These are phyloP conservation scores for Nelumbo lutea DNA, from an alignment of 164 flowering plant genomes.

Conservation along the genomic window DNA sequence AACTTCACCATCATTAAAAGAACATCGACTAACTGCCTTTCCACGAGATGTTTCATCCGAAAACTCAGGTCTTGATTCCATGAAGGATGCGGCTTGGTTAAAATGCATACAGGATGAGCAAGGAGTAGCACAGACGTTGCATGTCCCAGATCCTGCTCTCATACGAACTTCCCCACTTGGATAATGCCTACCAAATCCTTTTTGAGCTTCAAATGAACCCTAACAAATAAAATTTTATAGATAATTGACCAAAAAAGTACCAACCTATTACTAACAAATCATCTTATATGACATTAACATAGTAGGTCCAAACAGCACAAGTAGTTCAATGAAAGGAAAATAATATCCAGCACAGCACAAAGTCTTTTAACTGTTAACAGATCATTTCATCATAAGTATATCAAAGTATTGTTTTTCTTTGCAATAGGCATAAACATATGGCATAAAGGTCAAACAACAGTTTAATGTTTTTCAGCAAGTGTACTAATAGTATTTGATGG, in stretches of 20 bases:
- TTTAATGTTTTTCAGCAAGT: too few species aligned
- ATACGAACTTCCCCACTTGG: conserved; percentile 20
- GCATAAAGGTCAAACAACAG: too few species aligned
- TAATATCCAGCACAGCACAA: conserved; percentile 13
- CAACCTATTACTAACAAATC: neutral
- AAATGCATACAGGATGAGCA: conserved; percentile 74
- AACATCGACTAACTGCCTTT: conserved; percentile 34
- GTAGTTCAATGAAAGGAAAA: neutral
- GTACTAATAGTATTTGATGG: too few species aligned
- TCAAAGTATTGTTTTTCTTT: too few species aligned
- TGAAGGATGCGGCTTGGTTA: conserved; percentile 26
- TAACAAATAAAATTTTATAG: conserved; percentile 14
- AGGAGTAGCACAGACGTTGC: conserved; percentile 71
- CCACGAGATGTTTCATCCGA: conserved; percentile 45
- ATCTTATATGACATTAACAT: neutral
- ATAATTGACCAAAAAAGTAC: conserved; percentile 1
- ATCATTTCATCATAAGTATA: too few species aligned
- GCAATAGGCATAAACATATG: too few species aligned
- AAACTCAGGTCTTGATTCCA: conserved; percentile 46
- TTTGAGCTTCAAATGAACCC: conserved; percentile 31
- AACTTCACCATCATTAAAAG: conserved; percentile 27
- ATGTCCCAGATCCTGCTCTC: conserved; percentile 54
- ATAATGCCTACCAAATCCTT: conserved; percentile 22
- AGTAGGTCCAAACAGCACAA: neutral
- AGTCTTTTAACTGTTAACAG: too few species aligned